Evolutionary conservation across 2,329 filamentous ascomycete genomes (phyloP).

Genomic region (Colletotrichum cordylinicola): DNA sequence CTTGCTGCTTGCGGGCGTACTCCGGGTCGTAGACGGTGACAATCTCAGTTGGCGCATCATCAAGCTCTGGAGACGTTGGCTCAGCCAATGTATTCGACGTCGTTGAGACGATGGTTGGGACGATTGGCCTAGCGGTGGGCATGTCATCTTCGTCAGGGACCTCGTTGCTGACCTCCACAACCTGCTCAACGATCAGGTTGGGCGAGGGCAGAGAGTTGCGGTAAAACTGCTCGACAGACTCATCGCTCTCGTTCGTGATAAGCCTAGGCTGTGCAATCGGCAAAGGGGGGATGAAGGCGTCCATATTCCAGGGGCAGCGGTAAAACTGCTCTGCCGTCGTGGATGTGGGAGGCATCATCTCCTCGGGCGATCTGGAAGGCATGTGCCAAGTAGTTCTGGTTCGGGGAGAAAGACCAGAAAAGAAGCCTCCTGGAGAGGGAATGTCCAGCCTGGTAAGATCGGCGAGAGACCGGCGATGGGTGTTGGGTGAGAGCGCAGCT

Average conservation of each 20-base stretch:
- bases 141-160: slow-evolving; percentile 64
- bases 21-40: slow-evolving; percentile 75
- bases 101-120: slow-evolving; percentile 29
- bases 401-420: slow-evolving; percentile 79
- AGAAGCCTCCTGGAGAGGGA: slow-evolving; percentile 91
- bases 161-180: slow-evolving; percentile 63
- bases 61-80: slow-evolving; percentile 49
- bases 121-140: slow-evolving; percentile 65
- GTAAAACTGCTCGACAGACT: slow-evolving; percentile 42
- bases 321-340: slow-evolving; percentile 95
- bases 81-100: slow-evolving; percentile 37
- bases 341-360: slow-evolving; percentile 73
- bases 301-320: slow-evolving; percentile 75
- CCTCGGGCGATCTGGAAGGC: slow-evolving; percentile 57
- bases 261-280: slow-evolving; percentile 21
- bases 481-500: slow-evolving; percentile 38
- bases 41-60: slow-evolving; percentile 69
- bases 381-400: slow-evolving; percentile 85
- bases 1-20: slow-evolving; percentile 76
- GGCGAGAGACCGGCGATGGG: slow-evolving; percentile 65
- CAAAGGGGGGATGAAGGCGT: slow-evolving; percentile 41
- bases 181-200: slow-evolving; percentile 66
- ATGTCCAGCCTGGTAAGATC: slow-evolving; percentile 85
- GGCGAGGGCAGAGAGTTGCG: slow-evolving; percentile 35
- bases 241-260: slow-evolving; percentile 33